These are phyloP conservation scores for Chalaropsis thielavioides DNA, from an alignment of 2,329 filamentous ascomycete species.

Conservation along the genomic window DNA sequence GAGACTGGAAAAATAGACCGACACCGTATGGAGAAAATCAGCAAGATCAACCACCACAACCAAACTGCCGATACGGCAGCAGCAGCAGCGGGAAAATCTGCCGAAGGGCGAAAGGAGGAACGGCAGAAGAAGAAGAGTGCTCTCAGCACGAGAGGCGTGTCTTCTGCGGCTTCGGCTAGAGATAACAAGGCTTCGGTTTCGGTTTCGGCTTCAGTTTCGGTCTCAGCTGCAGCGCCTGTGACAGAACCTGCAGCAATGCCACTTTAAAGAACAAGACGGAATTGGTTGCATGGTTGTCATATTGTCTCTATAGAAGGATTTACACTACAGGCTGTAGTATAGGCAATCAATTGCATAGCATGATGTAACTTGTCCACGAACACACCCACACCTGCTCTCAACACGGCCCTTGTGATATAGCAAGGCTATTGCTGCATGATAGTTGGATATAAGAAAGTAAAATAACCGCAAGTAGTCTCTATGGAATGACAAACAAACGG, in stretches of 20 bases:
- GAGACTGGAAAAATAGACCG: constrained; percentile 15
- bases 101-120: constrained; percentile 26
- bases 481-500: constrained; percentile 13
- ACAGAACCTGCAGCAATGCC: constrained; percentile 3
- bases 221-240: not conserved
- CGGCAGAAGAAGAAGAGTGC: constrained; percentile 25
- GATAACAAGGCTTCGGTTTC: constrained; percentile 15
- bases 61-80: constrained; percentile 26
- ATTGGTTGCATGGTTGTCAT: not conserved
- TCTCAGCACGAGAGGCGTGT: constrained; percentile 26
- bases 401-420: not conserved
- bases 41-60: constrained; percentile 20
- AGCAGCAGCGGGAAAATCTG: constrained; percentile 35
- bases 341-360: not conserved
- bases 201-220: constrained; percentile 9
- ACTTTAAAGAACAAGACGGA: not conserved
- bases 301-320: not conserved
- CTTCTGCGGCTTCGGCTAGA: constrained; percentile 8
- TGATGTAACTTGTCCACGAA: not conserved
- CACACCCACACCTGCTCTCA: not conserved
- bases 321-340: not conserved
- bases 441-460: constrained; percentile 13
- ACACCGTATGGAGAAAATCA: constrained; percentile 16
- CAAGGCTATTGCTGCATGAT: not conserved
- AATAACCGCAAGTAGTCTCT: constrained; percentile 14